Evolutionary conservation across 2,329 filamentous ascomycete species (phyloP), one percentile per base, ranked within the genome.

Genomic region (Talaromyces amestolkiae): DNA sequence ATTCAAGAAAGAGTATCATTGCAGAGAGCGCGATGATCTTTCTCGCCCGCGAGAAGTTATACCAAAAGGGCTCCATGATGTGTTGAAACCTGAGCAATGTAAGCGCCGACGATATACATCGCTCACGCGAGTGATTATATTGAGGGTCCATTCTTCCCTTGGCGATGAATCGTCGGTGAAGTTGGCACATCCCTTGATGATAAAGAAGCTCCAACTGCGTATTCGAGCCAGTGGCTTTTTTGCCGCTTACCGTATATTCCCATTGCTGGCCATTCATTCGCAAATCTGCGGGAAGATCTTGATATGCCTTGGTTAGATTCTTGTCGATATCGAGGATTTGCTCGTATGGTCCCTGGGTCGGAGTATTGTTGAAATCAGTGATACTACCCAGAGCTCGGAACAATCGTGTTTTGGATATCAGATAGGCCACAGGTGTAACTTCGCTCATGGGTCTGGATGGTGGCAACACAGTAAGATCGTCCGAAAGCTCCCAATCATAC

Each of bases 121-220:
- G 92, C 91, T 1, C 93, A 91, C 94, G 87, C 2, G 93, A 97
- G 73, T 95, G 91, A 10, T 88, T 86, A 73, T 96, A 98, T 9
- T 92, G 86, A 10, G 90, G 83, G 71, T 94, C 94, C 65, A 90
- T 86, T 59, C 91, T 84, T 6, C 92, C 91, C 65, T 89, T 86
- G 13, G 86, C 83, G 65, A 97, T 85, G 75, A 94, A 97, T 68
- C 93, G 93, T 59, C 93, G 86, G 77, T 99, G 95, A 47, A 99
- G 85, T 24, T 97, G 86, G 72, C 92, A 96, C 71, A 96, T 85
- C n/a, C 93, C 91, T 78, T 96, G 97, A 69, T 96, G 88, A 74
- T 93, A 96, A 5, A 97, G 24, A 19, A 59, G 19, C 19, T 54
- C 56, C 33, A 65, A 31, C 6, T 61, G 35, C 62, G 65, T 33